Percentiles rank a stretch among this genome's conserved stretches.
Evolutionary conservation across 495 filamentous ascomycete genomes (phyloP).

Genomic region (Annulohypoxylon moriforme): DNA sequence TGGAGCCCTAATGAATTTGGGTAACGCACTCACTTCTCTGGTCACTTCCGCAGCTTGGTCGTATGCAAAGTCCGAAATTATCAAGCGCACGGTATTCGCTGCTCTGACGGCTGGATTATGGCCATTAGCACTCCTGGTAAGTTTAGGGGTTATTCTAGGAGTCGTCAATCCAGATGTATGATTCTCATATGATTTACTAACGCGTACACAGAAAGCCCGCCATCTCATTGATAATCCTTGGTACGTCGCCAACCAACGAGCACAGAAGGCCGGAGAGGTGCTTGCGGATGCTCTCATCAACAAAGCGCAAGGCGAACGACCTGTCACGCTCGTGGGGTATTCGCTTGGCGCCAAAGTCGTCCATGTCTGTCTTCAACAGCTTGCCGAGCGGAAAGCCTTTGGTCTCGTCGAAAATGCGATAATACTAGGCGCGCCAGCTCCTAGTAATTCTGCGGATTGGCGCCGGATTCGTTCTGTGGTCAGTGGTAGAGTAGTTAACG

Average conservation of each 20-base stretch:
- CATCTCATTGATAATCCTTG: constrained; percentile 93
- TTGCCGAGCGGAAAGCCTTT: constrained; percentile 83
- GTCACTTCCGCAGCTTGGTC: constrained; percentile 84
- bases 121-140: constrained; percentile 69
- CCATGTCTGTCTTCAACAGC: constrained; percentile 78
- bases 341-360: constrained; percentile 92
- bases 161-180: constrained; percentile 65
- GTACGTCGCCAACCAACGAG: constrained; percentile 80
- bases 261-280: constrained; percentile 88
- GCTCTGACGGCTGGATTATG: constrained; percentile 78
- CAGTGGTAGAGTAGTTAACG: constrained; percentile 67
- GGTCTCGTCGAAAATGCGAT: constrained; percentile 88
- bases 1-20: constrained; percentile 80
- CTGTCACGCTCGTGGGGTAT: constrained; percentile 90
- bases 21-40: constrained; percentile 78
- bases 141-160: constrained; percentile 60
- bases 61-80: constrained; percentile 81
- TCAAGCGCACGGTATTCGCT: constrained; percentile 74
- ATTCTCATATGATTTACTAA: constrained; percentile 66
- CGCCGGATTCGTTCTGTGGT: constrained; percentile 67
- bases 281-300: constrained; percentile 92
- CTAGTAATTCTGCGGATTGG: constrained; percentile 66
- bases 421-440: constrained; percentile 84
- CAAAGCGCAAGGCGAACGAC: constrained; percentile 89
- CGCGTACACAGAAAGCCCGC: constrained; percentile 80